Percentiles rank a stretch among this genome's conserved stretches.
Conservation (phyloP, 371 early-diverging fungal species). For the Blastocladiella emersonii region DNA sequence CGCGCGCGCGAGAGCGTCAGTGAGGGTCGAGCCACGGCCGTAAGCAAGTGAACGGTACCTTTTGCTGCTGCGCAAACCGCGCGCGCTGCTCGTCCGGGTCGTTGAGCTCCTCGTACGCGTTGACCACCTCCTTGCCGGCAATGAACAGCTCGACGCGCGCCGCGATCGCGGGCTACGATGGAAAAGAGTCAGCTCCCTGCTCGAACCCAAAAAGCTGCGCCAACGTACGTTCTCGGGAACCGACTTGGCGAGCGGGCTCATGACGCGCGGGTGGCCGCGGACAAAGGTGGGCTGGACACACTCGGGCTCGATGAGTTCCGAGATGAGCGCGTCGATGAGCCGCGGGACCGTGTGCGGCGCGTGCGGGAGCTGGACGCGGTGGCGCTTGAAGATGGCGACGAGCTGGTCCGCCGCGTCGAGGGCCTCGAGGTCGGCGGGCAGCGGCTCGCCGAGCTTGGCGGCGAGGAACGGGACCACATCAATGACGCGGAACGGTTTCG, state of each 20-base stretch:
- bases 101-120: constrained; percentile 99
- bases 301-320: constrained; percentile 73
- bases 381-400: constrained; percentile 30
- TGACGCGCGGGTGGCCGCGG: constrained; percentile 72
- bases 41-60: neutral
- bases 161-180: constrained; percentile 19
- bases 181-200: no score
- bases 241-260: constrained; percentile 90
- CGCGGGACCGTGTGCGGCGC: constrained; percentile 63
- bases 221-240: constrained; percentile 14
- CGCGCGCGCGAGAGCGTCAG: neutral
- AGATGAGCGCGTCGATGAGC: constrained; percentile 83
- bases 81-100: constrained; percentile 91
- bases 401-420: constrained; percentile 24
- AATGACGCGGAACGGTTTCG: constrained; percentile 60
- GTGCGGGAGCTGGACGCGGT: constrained; percentile 33
- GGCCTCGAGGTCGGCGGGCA: constrained; percentile 28
- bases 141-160: constrained; percentile 93
- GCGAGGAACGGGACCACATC: constrained; percentile 60
- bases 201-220: constrained; percentile 14
- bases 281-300: constrained; percentile 91
- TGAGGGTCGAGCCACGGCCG: no score
- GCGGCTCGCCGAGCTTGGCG: constrained; percentile 24
- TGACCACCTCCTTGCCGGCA: constrained; percentile 82
- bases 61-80: constrained; percentile 59